These are phyloP conservation scores for Heritiera littoralis DNA, from an alignment of 345 rosid species.

Conservation along the genomic window DNA sequence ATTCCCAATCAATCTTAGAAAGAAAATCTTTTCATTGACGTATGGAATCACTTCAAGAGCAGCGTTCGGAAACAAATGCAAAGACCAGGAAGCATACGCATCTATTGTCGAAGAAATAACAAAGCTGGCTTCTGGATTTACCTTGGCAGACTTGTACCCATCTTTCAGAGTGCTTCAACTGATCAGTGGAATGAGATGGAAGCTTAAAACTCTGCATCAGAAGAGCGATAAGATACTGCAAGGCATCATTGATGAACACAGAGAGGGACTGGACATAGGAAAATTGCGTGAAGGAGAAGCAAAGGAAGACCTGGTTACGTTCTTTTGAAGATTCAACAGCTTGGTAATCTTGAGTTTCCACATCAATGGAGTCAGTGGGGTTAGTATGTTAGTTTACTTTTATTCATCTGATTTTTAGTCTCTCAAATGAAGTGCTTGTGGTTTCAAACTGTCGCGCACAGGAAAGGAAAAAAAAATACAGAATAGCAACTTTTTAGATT, in stretches of 20 bases:
- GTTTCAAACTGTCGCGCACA: background rate
- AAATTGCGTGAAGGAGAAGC: background rate
- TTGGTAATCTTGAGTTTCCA: background rate
- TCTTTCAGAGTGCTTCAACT: background rate
- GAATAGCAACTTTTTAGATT: too few species aligned
- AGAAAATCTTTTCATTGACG: background rate
- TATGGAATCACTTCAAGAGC: slow-evolving; percentile 16
- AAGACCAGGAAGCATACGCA: background rate
- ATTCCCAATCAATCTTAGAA: background rate
- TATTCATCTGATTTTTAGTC: background rate
- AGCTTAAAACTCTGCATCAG: background rate
- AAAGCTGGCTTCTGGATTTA: background rate
- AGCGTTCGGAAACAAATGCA: background rate
- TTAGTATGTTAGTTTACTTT: background rate
- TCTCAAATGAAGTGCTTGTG: too few species aligned
- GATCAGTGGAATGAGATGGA: background rate
- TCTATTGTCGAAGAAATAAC: background rate
- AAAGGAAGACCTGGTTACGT: background rate
- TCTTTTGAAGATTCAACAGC: slow-evolving; percentile 3
- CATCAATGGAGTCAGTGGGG: slow-evolving; percentile 4
- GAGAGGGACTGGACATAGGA: background rate
- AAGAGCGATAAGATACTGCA: background rate
- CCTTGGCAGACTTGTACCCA: background rate
- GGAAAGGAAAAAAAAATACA: too few species aligned
- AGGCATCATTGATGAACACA: background rate